A percentile compares a stretch with the other conserved stretches of the same genome.
phyloP scores from a whole-genome alignment of 139 green algal genomes.

The Pleodorina starrii region DNA sequence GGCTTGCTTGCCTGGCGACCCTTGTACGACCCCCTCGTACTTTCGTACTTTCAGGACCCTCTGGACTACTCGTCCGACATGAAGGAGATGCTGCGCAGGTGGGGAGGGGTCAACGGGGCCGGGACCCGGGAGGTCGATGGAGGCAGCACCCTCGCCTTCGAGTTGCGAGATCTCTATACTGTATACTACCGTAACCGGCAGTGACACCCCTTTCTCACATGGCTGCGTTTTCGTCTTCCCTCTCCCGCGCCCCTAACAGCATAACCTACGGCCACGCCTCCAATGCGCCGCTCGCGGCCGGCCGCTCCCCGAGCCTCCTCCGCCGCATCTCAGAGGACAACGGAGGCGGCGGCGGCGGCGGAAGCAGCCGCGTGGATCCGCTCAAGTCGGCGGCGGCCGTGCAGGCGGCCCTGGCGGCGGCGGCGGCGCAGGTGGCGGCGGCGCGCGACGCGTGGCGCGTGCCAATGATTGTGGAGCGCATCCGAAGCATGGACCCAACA shows the following conservation, averaged over 20 bases:
- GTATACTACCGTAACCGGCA: no score
- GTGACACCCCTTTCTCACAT: no score
- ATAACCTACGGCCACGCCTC: slow-evolving; percentile 5
- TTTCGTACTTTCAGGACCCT: no score
- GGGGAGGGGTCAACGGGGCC: no score
- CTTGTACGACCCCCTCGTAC: no score
- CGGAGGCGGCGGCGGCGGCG: background rate
- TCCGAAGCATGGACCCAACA: slow-evolving; percentile 17
- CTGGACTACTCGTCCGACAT: slow-evolving; percentile 41
- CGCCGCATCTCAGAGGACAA: background rate
- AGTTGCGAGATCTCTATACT: no score
- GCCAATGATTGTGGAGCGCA: background rate
- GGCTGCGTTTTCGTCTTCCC: background rate
- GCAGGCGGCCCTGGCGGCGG: background rate
- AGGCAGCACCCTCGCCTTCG: no score
- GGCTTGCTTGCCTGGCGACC: no score
- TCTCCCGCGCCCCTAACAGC: background rate
- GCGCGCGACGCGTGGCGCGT: slow-evolving; percentile 34
- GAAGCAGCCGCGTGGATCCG: background rate
- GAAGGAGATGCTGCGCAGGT: slow-evolving; percentile 48
- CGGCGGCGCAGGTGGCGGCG: slow-evolving; percentile 31
- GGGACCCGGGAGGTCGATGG: no score
- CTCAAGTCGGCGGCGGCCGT: background rate
- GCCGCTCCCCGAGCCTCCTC: no score
- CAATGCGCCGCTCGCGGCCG: background rate